phyloP scores from a whole-genome alignment of 495 filamentous ascomycete species.

The Aspergillus bertholletiae region DNA sequence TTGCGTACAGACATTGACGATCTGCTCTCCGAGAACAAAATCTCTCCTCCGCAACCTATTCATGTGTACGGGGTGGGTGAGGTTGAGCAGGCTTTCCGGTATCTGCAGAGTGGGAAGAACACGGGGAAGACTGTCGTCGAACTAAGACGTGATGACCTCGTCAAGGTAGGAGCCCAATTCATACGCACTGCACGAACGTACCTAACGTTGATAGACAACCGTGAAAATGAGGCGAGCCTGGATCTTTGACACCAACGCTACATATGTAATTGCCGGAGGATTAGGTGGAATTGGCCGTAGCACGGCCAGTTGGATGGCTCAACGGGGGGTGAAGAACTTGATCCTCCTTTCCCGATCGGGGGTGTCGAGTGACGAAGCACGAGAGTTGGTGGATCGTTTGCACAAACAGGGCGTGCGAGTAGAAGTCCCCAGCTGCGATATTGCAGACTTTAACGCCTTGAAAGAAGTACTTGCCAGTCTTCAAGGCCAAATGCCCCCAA shows the following conservation, averaged over 20 bases:
- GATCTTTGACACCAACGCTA: constrained; percentile 37
- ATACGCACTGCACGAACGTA: too few species aligned
- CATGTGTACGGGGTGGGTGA: constrained; percentile 30
- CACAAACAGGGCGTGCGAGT: not conserved
- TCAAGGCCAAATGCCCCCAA: constrained; percentile 29
- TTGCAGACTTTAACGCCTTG: not conserved
- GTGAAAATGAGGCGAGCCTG: too few species aligned
- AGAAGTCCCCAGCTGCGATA: not conserved
- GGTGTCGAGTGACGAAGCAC: not conserved
- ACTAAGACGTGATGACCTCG: not conserved
- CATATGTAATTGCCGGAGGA: constrained; percentile 61
- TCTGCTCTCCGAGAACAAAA: not conserved
- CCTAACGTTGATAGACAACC: too few species aligned
- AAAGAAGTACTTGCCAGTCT: not conserved
- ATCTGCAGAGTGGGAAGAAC: constrained; percentile 40
- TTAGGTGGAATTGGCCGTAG: constrained; percentile 61
- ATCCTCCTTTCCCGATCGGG: constrained; percentile 41
- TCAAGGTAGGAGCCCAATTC: not conserved
- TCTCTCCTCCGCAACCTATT: not conserved
- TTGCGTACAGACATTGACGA: not conserved
- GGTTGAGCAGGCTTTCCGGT: constrained; percentile 42
- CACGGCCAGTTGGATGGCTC: constrained; percentile 56
- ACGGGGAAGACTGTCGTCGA: constrained; percentile 25
- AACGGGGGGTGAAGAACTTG: constrained; percentile 54
- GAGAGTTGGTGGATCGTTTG: constrained; percentile 2